These are phyloP conservation scores for Proliferodiscus dingleyae DNA, from an alignment of 2,329 filamentous ascomycete species.

Conservation along the genomic window DNA sequence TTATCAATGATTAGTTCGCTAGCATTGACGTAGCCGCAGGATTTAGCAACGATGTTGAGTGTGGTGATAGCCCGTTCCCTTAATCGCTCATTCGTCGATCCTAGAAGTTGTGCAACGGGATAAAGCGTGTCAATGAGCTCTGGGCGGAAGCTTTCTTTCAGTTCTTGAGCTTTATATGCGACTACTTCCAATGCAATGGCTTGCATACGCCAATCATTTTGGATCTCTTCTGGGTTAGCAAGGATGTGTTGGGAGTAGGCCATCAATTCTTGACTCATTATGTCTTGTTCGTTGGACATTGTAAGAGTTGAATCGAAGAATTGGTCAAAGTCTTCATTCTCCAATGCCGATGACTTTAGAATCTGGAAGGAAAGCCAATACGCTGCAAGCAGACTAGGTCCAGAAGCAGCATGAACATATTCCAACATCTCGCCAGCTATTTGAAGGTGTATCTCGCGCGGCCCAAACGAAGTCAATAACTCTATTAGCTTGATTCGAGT, in stretches of 20 bases:
- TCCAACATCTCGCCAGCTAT: constrained; percentile 64
- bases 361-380: constrained; percentile 79
- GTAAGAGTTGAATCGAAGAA: constrained; percentile 55
- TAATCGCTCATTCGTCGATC: constrained; percentile 61
- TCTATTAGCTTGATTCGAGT: constrained; percentile 54
- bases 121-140: constrained; percentile 91
- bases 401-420: constrained; percentile 52
- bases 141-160: constrained; percentile 65
- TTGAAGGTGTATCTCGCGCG: constrained; percentile 52
- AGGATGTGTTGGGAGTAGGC: constrained; percentile 61
- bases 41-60: constrained; percentile 70
- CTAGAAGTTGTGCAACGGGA: constrained; percentile 82
- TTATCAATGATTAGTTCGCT: constrained; percentile 82
- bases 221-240: constrained; percentile 43
- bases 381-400: constrained; percentile 59
- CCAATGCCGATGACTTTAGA: constrained; percentile 51
- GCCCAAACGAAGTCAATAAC: constrained; percentile 52
- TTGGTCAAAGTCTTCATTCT: constrained; percentile 54
- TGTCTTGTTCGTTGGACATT: constrained; percentile 37
- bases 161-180: constrained; percentile 66
- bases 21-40: constrained; percentile 70
- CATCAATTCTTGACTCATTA: constrained; percentile 53
- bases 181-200: constrained; percentile 78
- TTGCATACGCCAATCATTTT: constrained; percentile 64
- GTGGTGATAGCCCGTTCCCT: constrained; percentile 78